Base-by-base conservation (phyloP, 2,329 filamentous ascomycete genomes). In the Lecanicillium sp. region DNA sequence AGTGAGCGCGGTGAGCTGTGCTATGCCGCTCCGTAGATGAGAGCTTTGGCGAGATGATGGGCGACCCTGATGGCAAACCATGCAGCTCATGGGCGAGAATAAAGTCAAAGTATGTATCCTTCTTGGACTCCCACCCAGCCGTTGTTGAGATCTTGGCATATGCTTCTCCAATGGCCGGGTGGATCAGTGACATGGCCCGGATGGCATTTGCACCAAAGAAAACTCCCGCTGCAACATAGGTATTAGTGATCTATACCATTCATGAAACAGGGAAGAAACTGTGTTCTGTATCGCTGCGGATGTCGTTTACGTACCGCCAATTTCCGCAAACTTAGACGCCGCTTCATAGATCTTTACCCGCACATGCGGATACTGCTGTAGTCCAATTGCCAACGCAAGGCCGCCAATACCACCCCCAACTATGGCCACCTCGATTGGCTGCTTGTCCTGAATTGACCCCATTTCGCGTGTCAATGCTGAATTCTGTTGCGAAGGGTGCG, bases 381-480 rank as follows among this genome's bases (percentile, higher is more conserved):
- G 31, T 59, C 54, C 2, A 68, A 68, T 50, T 4, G 62, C 63
- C 4, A 69, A 53, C 18, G 59, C 57, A 18, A 69, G 49, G 32
- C 66, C 67, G n/a, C 60, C 71, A 48, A 59, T 72, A 50, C 57
- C 72, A 43, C 51, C 70, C 50, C 57, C 73, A n/a, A 70, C 50
- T n/a, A 70, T 64, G 37, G 63, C 65, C 28, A 69, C 49, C 25
- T 41, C 15, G 14, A 41, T 41, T 17, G 40, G 22, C 14, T 18
- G 16, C 4, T 16, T 3, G 3, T 38, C 15, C 5, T 38, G 11
- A 22, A 16, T 17, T 14, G 34, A 27, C 15, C 13, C 30, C 40
- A 35, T 41, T 3, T 9, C 34, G 22, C 6, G 7, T 25, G 11
- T 11, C 22, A 25, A 11, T 25, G 22, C 22, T 25, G 22, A 6